These are phyloP conservation scores for Ciborinia camelliae DNA, from an alignment of 2,329 filamentous ascomycete genomes.

Conservation along the genomic window DNA sequence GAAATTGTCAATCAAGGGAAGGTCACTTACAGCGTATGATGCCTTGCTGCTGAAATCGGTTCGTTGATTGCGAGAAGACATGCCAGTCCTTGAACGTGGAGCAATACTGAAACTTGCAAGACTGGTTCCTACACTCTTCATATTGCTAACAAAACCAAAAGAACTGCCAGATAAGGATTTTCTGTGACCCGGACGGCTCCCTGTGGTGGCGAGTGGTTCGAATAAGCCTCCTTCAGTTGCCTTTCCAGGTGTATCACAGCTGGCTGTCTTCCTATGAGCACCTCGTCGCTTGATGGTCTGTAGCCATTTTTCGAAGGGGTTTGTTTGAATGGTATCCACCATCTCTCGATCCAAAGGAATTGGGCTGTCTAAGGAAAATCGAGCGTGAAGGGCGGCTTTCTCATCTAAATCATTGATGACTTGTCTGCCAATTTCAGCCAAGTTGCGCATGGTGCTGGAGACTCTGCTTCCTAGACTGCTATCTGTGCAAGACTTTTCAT, in stretches of 20 bases:
- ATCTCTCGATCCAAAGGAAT: constrained; percentile 20
- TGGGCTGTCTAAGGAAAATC: constrained; percentile 32
- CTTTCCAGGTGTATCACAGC: constrained; percentile 34
- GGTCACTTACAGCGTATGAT: constrained; percentile 48
- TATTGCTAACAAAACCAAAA: constrained; percentile 72
- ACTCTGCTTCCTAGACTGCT: constrained; percentile 36
- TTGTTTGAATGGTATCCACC: constrained; percentile 20
- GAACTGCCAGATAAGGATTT: constrained; percentile 71
- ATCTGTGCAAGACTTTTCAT: constrained; percentile 28
- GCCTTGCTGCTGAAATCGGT: constrained; percentile 61
- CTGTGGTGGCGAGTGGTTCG: constrained; percentile 40
- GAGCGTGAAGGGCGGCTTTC: constrained; percentile 15
- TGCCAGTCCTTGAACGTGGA: constrained; percentile 55
- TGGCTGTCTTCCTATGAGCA: constrained; percentile 45
- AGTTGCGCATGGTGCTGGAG: constrained; percentile 43
- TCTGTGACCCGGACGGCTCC: constrained; percentile 42
- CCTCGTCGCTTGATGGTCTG: constrained; percentile 56
- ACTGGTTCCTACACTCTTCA: constrained; percentile 79
- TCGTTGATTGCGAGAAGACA: constrained; percentile 53
- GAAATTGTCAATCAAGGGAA: background rate
- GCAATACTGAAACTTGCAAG: constrained; percentile 68
- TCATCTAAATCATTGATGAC: constrained; percentile 27
- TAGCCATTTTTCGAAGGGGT: constrained; percentile 71
- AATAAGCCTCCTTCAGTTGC: constrained; percentile 24
- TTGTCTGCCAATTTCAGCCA: constrained; percentile 42